A percentile compares a stretch with the other conserved stretches of the same genome.
Conservation (phyloP, 352 stramenopile species). For the Phytophthora tentaculata region DNA sequence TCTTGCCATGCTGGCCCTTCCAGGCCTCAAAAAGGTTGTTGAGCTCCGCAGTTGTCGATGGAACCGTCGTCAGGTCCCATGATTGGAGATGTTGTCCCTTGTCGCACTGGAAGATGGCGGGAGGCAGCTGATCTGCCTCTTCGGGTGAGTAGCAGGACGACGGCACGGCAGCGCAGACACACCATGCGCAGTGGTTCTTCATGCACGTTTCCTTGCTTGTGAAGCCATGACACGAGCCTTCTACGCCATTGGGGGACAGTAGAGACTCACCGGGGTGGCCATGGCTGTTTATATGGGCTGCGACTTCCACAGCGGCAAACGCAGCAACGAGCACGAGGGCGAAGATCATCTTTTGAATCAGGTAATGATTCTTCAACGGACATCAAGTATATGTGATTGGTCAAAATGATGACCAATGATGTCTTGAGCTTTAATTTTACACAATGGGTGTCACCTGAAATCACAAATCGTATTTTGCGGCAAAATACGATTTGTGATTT, state of each 20-base stretch:
- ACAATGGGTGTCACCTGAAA: too few relatives aligned
- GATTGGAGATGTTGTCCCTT: constrained; percentile 31
- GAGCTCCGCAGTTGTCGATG: constrained; percentile 36
- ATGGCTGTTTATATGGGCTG: not conserved
- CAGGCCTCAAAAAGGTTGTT: constrained; percentile 57
- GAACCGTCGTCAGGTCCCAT: constrained; percentile 49
- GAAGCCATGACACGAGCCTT: constrained; percentile 61
- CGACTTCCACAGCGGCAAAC: not conserved
- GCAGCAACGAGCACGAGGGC: constrained; percentile 7
- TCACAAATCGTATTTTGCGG: too few relatives aligned
- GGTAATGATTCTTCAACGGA: constrained; percentile 13
- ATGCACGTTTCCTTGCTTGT: constrained; percentile 58
- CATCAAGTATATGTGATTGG: not conserved
- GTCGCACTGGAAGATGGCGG: constrained; percentile 79
- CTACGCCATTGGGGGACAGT: constrained; percentile 32
- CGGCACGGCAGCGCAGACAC: constrained; percentile 76
- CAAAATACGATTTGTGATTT: too few relatives aligned
- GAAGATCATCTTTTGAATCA: constrained; percentile 17
- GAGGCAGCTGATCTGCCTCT: constrained; percentile 67
- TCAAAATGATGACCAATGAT: not conserved
- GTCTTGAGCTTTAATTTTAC: too few relatives aligned
- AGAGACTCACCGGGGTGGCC: constrained; percentile 18
- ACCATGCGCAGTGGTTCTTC: constrained; percentile 72
- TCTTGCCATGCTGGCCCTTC: constrained; percentile 51
- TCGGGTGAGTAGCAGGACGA: constrained; percentile 78